Percentiles rank a stretch among this genome's conserved stretches.
Conservation (phyloP, 2,329 filamentous ascomycete genomes). For the Paecilomyces sp. region DNA sequence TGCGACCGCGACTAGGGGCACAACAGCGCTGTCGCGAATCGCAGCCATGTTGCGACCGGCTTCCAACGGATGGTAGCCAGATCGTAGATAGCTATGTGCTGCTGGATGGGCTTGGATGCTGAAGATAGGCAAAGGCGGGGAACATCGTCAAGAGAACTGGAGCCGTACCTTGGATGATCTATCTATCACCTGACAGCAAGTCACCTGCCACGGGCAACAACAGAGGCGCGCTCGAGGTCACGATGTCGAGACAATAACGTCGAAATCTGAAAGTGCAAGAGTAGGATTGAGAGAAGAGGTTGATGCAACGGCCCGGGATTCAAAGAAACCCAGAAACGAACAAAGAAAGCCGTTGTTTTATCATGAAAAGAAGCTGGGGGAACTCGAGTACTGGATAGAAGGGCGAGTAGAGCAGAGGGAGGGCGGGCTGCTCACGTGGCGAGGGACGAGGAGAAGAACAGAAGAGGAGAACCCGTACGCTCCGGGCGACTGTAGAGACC, state of each 20-base stretch:
- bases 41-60: background rate
- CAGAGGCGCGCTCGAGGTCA: slow-evolving; percentile 17
- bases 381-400: slow-evolving; percentile 10
- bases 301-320: slow-evolving; percentile 6
- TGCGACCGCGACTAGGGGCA: background rate
- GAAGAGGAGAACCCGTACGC: slow-evolving; percentile 11
- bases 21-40: background rate
- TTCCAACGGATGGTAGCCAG: background rate
- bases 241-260: slow-evolving; percentile 16
- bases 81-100: background rate
- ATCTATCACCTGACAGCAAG: slow-evolving; percentile 39
- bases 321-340: slow-evolving; percentile 1
- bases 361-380: background rate
- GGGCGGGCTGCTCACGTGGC: slow-evolving; percentile 36
- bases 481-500: slow-evolving; percentile 16
- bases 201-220: slow-evolving; percentile 36
- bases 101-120: background rate
- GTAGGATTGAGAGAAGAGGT: slow-evolving; percentile 5
- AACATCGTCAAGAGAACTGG: slow-evolving; percentile 12
- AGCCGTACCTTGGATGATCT: slow-evolving; percentile 30
- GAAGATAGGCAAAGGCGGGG: slow-evolving; percentile 7
- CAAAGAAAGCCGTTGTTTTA: background rate
- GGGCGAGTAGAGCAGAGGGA: slow-evolving; percentile 21
- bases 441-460: slow-evolving; percentile 15
- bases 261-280: slow-evolving; percentile 3